A percentile compares a stretch with the other conserved stretches of the same genome.
phyloP scores from a whole-genome alignment of 2,329 filamentous ascomycete species.

The Remersonia thermophila region DNA sequence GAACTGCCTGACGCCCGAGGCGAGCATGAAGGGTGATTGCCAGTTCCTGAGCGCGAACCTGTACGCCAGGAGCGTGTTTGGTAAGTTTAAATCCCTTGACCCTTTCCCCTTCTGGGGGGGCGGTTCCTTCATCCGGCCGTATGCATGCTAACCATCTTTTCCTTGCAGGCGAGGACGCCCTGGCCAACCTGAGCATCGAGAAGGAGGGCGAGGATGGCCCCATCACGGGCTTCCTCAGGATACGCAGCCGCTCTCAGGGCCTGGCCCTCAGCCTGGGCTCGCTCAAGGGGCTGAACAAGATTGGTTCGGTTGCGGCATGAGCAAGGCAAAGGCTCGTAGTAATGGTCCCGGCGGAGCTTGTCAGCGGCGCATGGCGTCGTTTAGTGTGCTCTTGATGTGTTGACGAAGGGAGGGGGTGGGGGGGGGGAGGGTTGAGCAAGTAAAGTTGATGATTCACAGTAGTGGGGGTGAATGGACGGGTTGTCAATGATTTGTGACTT shows the following conservation, averaged over 20 bases:
- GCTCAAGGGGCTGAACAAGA: conserved; percentile 86
- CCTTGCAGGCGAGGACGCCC: conserved; percentile 83
- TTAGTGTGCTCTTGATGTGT: too few relatives aligned
- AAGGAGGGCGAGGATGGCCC: conserved; percentile 92
- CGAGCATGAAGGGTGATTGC: conserved; percentile 91
- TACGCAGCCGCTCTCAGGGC: conserved; percentile 92
- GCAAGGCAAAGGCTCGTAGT: too few relatives aligned
- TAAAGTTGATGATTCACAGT: too few relatives aligned
- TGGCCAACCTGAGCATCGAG: conserved; percentile 95
- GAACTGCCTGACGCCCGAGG: conserved; percentile 93
- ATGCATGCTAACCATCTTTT: conserved; percentile 1
- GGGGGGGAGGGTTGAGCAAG: too few relatives aligned
- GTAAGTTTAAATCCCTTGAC: conserved; percentile 46
- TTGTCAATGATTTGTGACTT: too few relatives aligned
- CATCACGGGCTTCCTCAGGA: conserved; percentile 93
- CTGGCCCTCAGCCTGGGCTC: conserved; percentile 87
- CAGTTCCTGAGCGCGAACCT: conserved; percentile 96
- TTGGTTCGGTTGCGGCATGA: conserved; percentile 33
- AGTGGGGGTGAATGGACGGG: too few relatives aligned
- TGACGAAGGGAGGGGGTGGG: too few relatives aligned
- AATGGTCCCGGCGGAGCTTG: too few relatives aligned
- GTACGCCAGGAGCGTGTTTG: conserved; percentile 93
- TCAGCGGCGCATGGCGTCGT: too few relatives aligned
- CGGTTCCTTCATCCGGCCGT: too few relatives aligned
- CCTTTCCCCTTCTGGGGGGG: not conserved